These are phyloP conservation scores for Hanseniaspora thailandica DNA, from an alignment of 805 yeast genomes.

Conservation along the genomic window DNA sequence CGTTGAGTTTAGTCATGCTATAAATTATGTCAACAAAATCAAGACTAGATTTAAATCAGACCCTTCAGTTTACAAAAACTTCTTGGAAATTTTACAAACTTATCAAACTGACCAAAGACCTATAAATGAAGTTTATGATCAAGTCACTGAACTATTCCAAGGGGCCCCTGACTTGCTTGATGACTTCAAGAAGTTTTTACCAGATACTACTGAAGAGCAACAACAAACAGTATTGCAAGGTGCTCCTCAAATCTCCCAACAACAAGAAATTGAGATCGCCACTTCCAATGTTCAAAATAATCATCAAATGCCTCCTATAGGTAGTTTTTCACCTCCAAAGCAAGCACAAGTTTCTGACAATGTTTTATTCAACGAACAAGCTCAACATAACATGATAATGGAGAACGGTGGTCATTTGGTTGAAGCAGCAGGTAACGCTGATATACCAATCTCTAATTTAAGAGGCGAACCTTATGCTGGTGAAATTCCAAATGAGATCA, in stretches of 20 bases:
- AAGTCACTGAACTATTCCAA: conserved; percentile 76
- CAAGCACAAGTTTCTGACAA: conserved; percentile 20
- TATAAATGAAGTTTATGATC: conserved; percentile 87
- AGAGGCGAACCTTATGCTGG: conserved; percentile 26
- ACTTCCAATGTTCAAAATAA: conserved; percentile 18
- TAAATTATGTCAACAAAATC: conserved; percentile 88
- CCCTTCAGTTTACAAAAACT: conserved; percentile 91
- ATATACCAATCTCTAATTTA: conserved; percentile 29
- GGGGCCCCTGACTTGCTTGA: conserved; percentile 90
- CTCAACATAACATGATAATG: conserved; percentile 27
- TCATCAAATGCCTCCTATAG: conserved; percentile 28
- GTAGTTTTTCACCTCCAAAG: conserved; percentile 31
- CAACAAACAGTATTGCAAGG: conserved; percentile 11
- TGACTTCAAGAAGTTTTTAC: conserved; percentile 90
- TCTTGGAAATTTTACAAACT: conserved; percentile 87
- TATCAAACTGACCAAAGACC: conserved; percentile 94
- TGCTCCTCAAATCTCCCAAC: conserved; percentile 10
- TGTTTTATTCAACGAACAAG: conserved; percentile 19
- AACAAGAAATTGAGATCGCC: conserved; percentile 17
- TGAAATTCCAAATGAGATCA: conserved; percentile 21
- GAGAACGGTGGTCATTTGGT: conserved; percentile 11
- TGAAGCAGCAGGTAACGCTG: conserved; percentile 21
- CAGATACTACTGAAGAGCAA: conserved; percentile 39
- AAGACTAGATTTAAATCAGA: conserved; percentile 86
- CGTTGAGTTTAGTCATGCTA: conserved; percentile 94